Percentiles rank a stretch among this genome's conserved stretches.
Conservation (phyloP, 306 rosid species). For the Crotalaria pallida region DNA sequence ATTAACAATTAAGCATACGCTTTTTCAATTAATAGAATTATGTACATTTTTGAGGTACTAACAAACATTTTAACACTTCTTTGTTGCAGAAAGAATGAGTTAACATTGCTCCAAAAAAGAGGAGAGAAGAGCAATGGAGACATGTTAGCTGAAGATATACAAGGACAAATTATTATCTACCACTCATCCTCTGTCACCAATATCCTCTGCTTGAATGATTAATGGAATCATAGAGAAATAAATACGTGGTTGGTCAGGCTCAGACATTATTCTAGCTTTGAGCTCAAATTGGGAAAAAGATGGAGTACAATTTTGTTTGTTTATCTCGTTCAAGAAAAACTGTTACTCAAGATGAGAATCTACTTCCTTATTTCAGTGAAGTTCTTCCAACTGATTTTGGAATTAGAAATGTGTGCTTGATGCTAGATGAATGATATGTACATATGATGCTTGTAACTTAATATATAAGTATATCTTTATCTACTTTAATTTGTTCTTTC, state of each 20-base stretch:
- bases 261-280: constrained; percentile 19
- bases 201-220: constrained; percentile 30
- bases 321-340: constrained; percentile 28
- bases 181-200: constrained; percentile 41
- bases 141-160: constrained; percentile 30
- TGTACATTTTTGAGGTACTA: neutral
- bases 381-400: neutral
- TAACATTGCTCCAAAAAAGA: constrained; percentile 19
- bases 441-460: constrained; percentile 11
- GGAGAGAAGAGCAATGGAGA: neutral
- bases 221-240: constrained; percentile 12
- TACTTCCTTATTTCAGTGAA: constrained; percentile 22
- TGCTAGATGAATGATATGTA: constrained; percentile 3
- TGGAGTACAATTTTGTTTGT: constrained; percentile 32
- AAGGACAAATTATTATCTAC: constrained; percentile 36
- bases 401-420: neutral
- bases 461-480: neutral
- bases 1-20: neutral
- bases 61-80: neutral
- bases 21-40: neutral
- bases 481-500: neutral
- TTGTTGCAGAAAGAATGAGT: constrained; percentile 49
- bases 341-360: constrained; percentile 16
- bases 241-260: neutral
- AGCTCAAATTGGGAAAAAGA: neutral